Percentiles rank a stretch among this genome's conserved stretches.
phyloP scores from a whole-genome alignment of 148 eudicot genomes.

The Cornus kousa region DNA sequence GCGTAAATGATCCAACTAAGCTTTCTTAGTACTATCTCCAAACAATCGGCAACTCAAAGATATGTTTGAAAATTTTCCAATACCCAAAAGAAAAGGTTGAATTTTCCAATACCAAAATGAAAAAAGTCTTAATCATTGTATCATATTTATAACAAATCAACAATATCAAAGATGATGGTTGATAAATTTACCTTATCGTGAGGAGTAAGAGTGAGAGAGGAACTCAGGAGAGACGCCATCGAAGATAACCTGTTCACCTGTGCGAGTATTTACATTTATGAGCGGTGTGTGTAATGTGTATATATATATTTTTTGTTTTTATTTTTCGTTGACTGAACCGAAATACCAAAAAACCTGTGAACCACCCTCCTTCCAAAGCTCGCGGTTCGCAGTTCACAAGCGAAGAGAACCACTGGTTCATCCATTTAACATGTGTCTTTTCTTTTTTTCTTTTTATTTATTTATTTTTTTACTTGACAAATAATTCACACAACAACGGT shows the following conservation, averaged over 20 bases:
- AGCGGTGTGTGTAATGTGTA: not conserved
- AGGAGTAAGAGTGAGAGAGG: slow-evolving; percentile 38
- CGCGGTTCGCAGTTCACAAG: slow-evolving; percentile 2
- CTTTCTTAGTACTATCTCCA: not conserved
- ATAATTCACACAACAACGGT: no score
- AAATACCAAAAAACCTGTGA: not conserved
- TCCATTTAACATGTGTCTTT: no score
- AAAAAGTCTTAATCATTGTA: not conserved
- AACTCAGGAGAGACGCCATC: slow-evolving; percentile 64
- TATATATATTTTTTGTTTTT: not conserved
- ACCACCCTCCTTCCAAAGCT: not conserved
- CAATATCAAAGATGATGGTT: not conserved
- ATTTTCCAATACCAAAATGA: no score
- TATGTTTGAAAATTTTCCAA: not conserved
- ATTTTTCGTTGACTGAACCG: not conserved
- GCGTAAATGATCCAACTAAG: not conserved
- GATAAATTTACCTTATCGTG: slow-evolving; percentile 39
- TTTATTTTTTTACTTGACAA: no score
- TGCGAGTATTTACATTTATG: not conserved
- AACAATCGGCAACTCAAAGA: not conserved
- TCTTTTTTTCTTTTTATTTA: no score
- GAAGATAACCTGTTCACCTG: not conserved
- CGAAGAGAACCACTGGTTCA: slow-evolving; percentile 5
- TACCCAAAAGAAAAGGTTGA: not conserved
- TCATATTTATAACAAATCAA: not conserved